A percentile compares a stretch with the other conserved stretches of the same genome.
These are phyloP conservation scores for Claviceps monticola DNA, from an alignment of 2,329 filamentous ascomycete species.

Conservation along the genomic window DNA sequence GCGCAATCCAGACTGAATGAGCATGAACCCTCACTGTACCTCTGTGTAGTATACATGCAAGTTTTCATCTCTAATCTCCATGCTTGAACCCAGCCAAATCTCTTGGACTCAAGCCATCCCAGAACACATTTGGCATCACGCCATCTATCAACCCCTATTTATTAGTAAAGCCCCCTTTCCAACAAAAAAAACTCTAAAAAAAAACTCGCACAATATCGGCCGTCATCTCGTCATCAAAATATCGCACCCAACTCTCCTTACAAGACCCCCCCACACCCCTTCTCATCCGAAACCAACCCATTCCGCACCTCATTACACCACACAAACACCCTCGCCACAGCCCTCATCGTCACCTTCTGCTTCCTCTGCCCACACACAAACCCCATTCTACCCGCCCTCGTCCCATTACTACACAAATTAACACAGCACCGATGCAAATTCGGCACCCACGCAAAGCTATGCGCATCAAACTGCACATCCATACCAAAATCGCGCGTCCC, in stretches of 20 bases:
- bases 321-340: background rate
- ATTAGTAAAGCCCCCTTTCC: background rate
- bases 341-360: background rate
- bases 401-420: constrained; percentile 1
- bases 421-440: constrained; percentile 1
- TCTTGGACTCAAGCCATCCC: too few species aligned
- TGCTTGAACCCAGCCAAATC: too few species aligned
- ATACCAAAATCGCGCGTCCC: background rate
- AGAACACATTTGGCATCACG: too few species aligned
- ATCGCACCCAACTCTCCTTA: background rate
- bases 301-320: background rate
- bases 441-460: constrained; percentile 3
- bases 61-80: too few species aligned
- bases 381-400: background rate
- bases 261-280: background rate
- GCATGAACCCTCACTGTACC: too few species aligned
- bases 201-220: background rate
- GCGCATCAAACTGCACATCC: background rate
- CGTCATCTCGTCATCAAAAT: background rate
- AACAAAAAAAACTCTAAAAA: background rate
- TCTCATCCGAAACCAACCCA: background rate
- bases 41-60: too few species aligned
- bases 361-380: background rate
- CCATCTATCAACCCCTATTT: background rate
- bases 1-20: too few species aligned